Conservation (phyloP, 768 basidiomycete genomes). For the Phallus indusiatus region DNA sequence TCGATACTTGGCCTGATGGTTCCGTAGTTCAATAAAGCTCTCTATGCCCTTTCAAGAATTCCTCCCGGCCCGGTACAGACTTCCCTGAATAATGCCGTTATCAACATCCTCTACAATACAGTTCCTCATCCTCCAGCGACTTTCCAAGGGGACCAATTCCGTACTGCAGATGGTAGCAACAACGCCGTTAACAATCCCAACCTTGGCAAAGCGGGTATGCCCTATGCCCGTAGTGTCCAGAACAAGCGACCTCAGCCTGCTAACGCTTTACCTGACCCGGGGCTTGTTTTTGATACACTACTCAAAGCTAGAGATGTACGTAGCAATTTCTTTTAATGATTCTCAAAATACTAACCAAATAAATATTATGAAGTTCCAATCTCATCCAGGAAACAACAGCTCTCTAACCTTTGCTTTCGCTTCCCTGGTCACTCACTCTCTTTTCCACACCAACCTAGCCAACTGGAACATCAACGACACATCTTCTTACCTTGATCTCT, state of each 20-base stretch:
- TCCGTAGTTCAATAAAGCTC: slow-evolving; percentile 16
- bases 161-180: slow-evolving; percentile 51
- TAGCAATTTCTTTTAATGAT: neutral
- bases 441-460: slow-evolving; percentile 37
- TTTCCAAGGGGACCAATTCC: slow-evolving; percentile 27
- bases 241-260: slow-evolving; percentile 31
- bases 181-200: slow-evolving; percentile 47
- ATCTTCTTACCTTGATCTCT: slow-evolving; percentile 47
- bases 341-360: neutral
- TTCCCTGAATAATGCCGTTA: slow-evolving; percentile 11
- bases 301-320: slow-evolving; percentile 23
- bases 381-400: slow-evolving; percentile 26
- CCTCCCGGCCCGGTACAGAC: slow-evolving; percentile 12
- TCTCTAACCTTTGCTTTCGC: slow-evolving; percentile 22
- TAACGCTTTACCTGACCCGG: slow-evolving; percentile 38
- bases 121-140: slow-evolving; percentile 5
- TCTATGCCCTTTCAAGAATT: slow-evolving; percentile 8
- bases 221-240: slow-evolving; percentile 50
- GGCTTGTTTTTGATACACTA: slow-evolving; percentile 30
- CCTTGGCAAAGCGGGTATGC: slow-evolving; percentile 50
- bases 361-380: slow-evolving; percentile 10
- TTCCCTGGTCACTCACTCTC: slow-evolving; percentile 17
- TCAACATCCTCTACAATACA: slow-evolving; percentile 12
- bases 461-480: slow-evolving; percentile 43
- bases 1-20: slow-evolving; percentile 7